Percentiles rank a stretch among this genome's conserved stretches.
phyloP scores from a whole-genome alignment of 805 yeast genomes.

The Starmerella cellae region DNA sequence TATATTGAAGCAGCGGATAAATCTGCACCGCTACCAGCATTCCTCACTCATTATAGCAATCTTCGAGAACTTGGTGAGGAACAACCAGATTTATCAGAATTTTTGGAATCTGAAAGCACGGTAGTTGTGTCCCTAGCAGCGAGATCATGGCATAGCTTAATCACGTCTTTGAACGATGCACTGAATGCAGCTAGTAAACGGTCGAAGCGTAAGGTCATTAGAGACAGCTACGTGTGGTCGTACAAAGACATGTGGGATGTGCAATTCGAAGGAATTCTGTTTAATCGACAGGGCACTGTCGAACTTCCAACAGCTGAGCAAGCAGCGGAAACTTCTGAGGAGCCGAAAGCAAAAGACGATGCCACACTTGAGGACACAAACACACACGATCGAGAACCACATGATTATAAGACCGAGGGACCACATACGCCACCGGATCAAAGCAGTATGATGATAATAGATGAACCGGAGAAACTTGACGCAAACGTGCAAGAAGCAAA shows the following conservation, averaged over 20 bases:
- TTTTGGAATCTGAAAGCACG: constrained; percentile 1
- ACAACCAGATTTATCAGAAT: neutral
- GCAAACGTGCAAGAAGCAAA: neutral
- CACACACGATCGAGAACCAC: too few relatives aligned
- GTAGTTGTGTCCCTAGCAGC: constrained; percentile 3
- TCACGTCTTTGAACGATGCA: constrained; percentile 5
- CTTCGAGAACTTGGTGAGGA: neutral
- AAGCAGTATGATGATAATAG: too few relatives aligned
- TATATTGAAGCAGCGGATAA: neutral
- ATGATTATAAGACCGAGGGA: too few relatives aligned
- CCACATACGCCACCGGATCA: neutral
- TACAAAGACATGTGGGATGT: constrained; percentile 9
- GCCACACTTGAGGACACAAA: neutral
- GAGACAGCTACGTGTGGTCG: constrained; percentile 11
- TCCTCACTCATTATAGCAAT: neutral
- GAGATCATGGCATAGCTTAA: constrained; percentile 8
- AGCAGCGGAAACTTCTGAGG: neutral
- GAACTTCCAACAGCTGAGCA: neutral
- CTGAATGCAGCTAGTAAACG: constrained; percentile 2
- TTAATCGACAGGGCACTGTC: neutral
- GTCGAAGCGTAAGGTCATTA: constrained; percentile 1
- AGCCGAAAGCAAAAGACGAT: neutral
- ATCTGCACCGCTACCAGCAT: constrained; percentile 1
- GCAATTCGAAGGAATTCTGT: constrained; percentile 4
- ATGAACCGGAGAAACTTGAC: neutral